Percentiles rank a stretch among this genome's conserved stretches.
Evolutionary conservation across 495 filamentous ascomycete genomes (phyloP).

Genomic region (Geopyxis carbonaria): DNA sequence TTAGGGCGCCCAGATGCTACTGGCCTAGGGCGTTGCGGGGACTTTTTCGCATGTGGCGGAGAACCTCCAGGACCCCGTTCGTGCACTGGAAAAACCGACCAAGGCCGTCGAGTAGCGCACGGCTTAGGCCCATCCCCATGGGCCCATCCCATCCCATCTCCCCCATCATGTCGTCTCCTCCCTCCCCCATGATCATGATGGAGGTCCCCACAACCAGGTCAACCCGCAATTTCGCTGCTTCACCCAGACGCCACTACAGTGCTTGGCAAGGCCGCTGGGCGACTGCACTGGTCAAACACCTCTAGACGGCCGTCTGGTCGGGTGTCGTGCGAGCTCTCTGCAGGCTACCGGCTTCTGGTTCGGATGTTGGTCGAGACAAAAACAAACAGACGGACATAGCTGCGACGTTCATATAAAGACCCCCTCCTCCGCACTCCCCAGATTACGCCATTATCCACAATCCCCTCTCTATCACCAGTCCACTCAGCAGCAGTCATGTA

Average conservation of each 20-base stretch:
- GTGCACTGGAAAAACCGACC: too few relatives aligned
- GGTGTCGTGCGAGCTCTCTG: too few relatives aligned
- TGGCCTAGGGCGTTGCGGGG: too few relatives aligned
- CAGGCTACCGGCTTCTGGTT: not conserved
- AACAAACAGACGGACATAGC: not conserved
- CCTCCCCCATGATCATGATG: slow-evolving; percentile 8
- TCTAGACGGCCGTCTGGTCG: too few relatives aligned
- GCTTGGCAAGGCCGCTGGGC: too few relatives aligned
- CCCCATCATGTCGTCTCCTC: not conserved
- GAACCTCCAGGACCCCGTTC: not conserved
- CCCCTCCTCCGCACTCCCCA: slow-evolving; percentile 5
- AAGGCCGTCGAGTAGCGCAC: too few relatives aligned
- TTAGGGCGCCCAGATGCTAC: too few relatives aligned
- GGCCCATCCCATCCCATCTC: not conserved
- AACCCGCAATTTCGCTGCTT: slow-evolving; percentile 22
- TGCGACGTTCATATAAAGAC: not conserved
- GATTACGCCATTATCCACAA: slow-evolving; percentile 32
- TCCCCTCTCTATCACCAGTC: slow-evolving; percentile 40
- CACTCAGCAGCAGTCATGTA: slow-evolving; percentile 5
- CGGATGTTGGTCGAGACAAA: not conserved
- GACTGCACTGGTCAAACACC: too few relatives aligned
- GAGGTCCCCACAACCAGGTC: slow-evolving; percentile 31
- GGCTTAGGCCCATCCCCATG: too few relatives aligned
- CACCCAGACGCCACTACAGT: too few relatives aligned
- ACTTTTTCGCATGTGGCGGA: not conserved